These are phyloP conservation scores for Wickerhamomyces tratensis DNA, from an alignment of 805 yeast genomes.

Conservation along the genomic window DNA sequence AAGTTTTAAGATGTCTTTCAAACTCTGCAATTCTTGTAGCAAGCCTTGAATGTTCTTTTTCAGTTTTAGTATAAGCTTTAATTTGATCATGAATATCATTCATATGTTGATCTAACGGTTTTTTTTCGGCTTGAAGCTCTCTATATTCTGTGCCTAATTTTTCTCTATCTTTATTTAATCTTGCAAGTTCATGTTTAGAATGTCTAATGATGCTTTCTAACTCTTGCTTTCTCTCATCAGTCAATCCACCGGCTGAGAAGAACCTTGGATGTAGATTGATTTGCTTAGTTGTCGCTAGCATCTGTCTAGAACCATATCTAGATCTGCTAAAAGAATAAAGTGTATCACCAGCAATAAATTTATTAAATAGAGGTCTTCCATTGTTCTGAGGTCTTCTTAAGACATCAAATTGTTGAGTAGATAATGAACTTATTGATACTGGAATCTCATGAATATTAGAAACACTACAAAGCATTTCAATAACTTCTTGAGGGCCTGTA, in stretches of 20 bases:
- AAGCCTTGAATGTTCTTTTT: slow-evolving; percentile 1
- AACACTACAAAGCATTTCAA: slow-evolving; percentile 59
- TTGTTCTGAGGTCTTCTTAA: slow-evolving; percentile 25
- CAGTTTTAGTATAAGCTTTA: too few species aligned
- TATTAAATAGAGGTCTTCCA: slow-evolving; percentile 38
- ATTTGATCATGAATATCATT: slow-evolving; percentile 1
- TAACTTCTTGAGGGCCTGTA: slow-evolving; percentile 62
- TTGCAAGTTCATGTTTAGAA: neutral
- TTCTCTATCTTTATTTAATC: neutral
- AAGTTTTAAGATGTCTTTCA: neutral
- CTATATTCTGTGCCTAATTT: neutral
- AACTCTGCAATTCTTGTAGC: neutral
- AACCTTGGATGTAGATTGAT: slow-evolving; percentile 2
- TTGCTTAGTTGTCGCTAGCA: slow-evolving; percentile 12
- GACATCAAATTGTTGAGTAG: slow-evolving; percentile 27
- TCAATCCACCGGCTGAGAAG: slow-evolving; percentile 13
- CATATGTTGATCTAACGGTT: slow-evolving; percentile 5
- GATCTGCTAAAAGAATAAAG: slow-evolving; percentile 46
- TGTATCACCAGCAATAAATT: slow-evolving; percentile 51
- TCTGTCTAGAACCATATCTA: slow-evolving; percentile 51
- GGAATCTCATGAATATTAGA: slow-evolving; percentile 51
- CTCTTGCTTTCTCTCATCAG: slow-evolving; percentile 5
- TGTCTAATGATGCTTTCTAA: neutral
- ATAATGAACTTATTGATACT: slow-evolving; percentile 38
- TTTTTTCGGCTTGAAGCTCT: neutral